These are phyloP conservation scores for Aspergillus wentii DNA, from an alignment of 495 filamentous ascomycete genomes.

Conservation along the genomic window DNA sequence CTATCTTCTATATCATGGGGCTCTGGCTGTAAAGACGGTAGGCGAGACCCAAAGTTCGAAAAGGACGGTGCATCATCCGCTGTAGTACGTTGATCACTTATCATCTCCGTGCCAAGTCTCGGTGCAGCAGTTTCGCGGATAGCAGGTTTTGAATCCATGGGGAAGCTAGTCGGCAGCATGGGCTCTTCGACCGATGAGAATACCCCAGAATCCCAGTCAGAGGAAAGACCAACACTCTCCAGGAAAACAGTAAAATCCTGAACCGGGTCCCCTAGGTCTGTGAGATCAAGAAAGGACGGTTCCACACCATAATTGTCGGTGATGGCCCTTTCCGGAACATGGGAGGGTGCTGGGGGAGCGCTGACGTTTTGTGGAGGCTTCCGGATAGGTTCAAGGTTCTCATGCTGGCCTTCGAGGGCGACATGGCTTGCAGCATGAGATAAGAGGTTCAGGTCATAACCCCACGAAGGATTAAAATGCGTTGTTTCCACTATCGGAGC, in stretches of 20 bases:
- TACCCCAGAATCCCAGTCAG: slow-evolving; percentile 47
- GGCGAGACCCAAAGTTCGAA: slow-evolving; percentile 63
- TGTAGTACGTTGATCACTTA: slow-evolving; percentile 31
- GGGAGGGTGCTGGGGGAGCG: slow-evolving; percentile 28
- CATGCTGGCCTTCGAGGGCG: slow-evolving; percentile 43
- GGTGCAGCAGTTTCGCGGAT: slow-evolving; percentile 23
- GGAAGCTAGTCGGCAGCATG: slow-evolving; percentile 30
- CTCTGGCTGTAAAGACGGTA: slow-evolving; percentile 64
- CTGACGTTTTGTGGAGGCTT: slow-evolving; percentile 27
- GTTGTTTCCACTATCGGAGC: slow-evolving; percentile 40
- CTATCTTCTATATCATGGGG: slow-evolving; percentile 53
- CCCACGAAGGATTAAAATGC: slow-evolving; percentile 48
- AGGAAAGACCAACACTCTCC: slow-evolving; percentile 46
- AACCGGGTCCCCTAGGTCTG: slow-evolving; percentile 43
- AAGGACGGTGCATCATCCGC: slow-evolving; percentile 45
- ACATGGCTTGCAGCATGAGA: slow-evolving; percentile 49
- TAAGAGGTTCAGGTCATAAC: slow-evolving; percentile 45
- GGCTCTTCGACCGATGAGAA: slow-evolving; percentile 44
- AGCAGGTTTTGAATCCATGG: slow-evolving; percentile 34
- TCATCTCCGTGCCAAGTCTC: slow-evolving; percentile 32
- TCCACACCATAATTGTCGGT: slow-evolving; percentile 44
- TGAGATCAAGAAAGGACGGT: slow-evolving; percentile 41
- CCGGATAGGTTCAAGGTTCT: slow-evolving; percentile 37
- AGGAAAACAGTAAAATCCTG: slow-evolving; percentile 48
- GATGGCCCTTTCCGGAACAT: slow-evolving; percentile 34